Base-by-base conservation (phyloP, 495 filamentous ascomycete species). In the Daldinia childiae region DNA sequence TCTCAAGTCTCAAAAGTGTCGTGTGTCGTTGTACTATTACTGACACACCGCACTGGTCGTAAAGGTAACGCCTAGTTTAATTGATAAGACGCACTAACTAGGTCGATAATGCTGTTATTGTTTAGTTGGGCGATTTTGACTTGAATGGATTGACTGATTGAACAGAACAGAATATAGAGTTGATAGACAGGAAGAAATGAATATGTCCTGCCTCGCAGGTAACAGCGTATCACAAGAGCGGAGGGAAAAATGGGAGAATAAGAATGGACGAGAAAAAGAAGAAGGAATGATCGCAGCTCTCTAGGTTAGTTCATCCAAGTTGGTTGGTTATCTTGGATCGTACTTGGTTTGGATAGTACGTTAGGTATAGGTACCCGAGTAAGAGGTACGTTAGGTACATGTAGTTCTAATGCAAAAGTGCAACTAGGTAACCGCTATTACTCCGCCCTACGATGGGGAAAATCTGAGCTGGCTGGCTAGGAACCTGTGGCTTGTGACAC, bases 151-250 rank as follows among this genome's bases (percentile, higher is more conserved):
- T 64, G 66, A 60, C 11, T 19, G 54, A 45, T 58, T 51, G 50
- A 56, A 38, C 29, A 6, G 50, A 56, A 38, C 29, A 6, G 30
- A 57, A 57, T 51, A 24, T 54, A 8, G n/a, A 63, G 50, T 15
- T 19, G 48, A 51, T 57, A 69, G 32, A 58, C 59, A 58, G 38
- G 63, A 58, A 21, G 39, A 27, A 60, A 24, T 21, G 45, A 69
- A 68, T 54, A 43, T 48, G 7, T 21, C 71, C 71, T 62, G 71
- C 71, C 71, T 73, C 38, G 71, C 71, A 73, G 71, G 66, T 69
- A 51, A 51, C 26, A 62, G 66, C 43, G 66, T 60, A 58, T 65
- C 58, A 59, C 65, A 69, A 45, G 52, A 39, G 38, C 26, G 66
- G 64, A 48, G 39, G 39, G 61, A 52, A 56, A 56, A 66, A 65